Evolutionary conservation across 306 rosid genomes (phyloP).

Genomic region (Benincasa hispida): DNA sequence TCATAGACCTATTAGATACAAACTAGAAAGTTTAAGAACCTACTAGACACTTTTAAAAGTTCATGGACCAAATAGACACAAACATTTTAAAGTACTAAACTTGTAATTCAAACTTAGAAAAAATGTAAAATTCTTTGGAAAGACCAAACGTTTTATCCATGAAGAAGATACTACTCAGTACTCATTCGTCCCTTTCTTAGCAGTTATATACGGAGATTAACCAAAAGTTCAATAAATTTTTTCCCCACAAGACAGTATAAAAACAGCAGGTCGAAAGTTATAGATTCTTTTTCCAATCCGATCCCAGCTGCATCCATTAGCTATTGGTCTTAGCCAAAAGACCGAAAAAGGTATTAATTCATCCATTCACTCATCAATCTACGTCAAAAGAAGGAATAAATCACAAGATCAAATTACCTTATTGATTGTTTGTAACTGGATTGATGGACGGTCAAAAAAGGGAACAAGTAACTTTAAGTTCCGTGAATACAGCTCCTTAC

Average conservation of each 20-base stretch:
- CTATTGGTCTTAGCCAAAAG: not conserved
- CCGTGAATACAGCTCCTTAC: conserved; percentile 69
- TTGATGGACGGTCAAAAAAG: conserved; percentile 66
- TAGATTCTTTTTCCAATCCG: not conserved
- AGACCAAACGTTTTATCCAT: not conserved
- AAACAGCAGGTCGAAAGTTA: not conserved
- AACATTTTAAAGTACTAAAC: too few relatives aligned
- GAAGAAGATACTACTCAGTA: not conserved
- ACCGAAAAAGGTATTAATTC: not conserved
- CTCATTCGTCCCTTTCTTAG: not conserved
- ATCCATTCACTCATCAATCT: not conserved
- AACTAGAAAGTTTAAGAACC: too few relatives aligned
- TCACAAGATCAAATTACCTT: conserved; percentile 37
- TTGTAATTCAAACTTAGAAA: too few relatives aligned
- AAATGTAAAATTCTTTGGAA: not conserved
- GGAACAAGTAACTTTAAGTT: conserved; percentile 97
- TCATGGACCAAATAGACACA: too few relatives aligned
- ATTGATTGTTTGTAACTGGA: conserved; percentile 45
- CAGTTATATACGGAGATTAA: not conserved
- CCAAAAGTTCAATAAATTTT: not conserved
- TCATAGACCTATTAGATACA: too few relatives aligned
- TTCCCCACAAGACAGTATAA: not conserved
- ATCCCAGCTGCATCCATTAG: not conserved
- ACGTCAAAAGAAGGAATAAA: not conserved
- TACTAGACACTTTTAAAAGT: too few relatives aligned